Conservation (phyloP, 2,329 filamentous ascomycete genomes). For the Macrophomina pseudophaseolina region DNA sequence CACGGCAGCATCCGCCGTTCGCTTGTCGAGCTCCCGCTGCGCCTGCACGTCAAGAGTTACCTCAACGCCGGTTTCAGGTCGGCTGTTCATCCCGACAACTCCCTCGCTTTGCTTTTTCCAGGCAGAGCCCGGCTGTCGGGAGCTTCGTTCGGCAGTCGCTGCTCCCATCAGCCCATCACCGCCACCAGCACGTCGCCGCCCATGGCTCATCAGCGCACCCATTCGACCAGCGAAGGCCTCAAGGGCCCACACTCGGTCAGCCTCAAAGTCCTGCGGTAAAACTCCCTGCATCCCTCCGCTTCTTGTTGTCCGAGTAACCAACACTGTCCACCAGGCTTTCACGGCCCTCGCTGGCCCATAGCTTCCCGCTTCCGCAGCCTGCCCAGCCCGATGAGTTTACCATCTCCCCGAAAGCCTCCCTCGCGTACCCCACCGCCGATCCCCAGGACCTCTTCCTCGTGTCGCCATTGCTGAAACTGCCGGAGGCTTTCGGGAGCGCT, state of each 20-base stretch:
- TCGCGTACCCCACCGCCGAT: slow-evolving; percentile 69
- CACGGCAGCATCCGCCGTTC: slow-evolving; percentile 19
- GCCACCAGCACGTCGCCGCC: not conserved
- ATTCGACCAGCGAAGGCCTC: slow-evolving; percentile 44
- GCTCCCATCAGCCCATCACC: not conserved
- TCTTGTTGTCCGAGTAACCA: not conserved
- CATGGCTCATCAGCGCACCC: slow-evolving; percentile 47
- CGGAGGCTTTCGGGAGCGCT: slow-evolving; percentile 88
- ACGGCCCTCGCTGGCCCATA: slow-evolving; percentile 75
- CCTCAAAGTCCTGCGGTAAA: slow-evolving; percentile 83
- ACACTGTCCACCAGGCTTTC: slow-evolving; percentile 68
- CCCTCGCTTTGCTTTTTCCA: slow-evolving; percentile 1
- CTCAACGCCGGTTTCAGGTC: slow-evolving; percentile 4
- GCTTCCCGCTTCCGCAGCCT: slow-evolving; percentile 67
- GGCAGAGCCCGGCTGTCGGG: slow-evolving; percentile 4
- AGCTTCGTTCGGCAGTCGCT: not conserved
- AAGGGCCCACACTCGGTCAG: slow-evolving; percentile 76
- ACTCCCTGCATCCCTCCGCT: slow-evolving; percentile 43
- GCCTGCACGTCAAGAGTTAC: slow-evolving; percentile 22
- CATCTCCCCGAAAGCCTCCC: slow-evolving; percentile 67
- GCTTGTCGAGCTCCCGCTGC: slow-evolving; percentile 13
- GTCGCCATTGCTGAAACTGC: slow-evolving; percentile 74
- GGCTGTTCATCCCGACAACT: not conserved
- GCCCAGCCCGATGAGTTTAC: slow-evolving; percentile 51
- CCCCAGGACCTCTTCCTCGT: slow-evolving; percentile 60